Evolutionary conservation across 305 asterid species (phyloP).

Genomic region (Solanum chacoense): DNA sequence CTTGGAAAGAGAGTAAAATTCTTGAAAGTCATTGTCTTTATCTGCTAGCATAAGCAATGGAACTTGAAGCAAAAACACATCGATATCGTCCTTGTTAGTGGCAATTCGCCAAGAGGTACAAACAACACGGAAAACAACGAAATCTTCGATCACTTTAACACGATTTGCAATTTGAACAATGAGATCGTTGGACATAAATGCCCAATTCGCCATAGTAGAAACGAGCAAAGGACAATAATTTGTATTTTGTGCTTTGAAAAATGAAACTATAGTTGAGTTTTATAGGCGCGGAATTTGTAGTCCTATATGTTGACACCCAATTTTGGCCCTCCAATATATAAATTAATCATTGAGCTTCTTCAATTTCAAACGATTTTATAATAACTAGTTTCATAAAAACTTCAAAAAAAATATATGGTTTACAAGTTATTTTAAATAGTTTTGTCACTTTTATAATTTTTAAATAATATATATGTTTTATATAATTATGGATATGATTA

Average conservation of each 20-base stretch:
- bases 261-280: not conserved
- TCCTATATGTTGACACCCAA: too few relatives aligned
- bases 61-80: not conserved
- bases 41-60: not conserved
- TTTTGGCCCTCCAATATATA: too few relatives aligned
- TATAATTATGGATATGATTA: too few relatives aligned
- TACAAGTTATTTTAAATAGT: too few relatives aligned
- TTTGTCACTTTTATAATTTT: too few relatives aligned
- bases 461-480: too few relatives aligned
- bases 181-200: not conserved
- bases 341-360: too few relatives aligned
- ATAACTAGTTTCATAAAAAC: too few relatives aligned
- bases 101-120: not conserved
- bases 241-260: accelerated
- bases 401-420: too few relatives aligned
- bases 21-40: not conserved
- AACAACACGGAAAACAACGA: not conserved
- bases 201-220: not conserved
- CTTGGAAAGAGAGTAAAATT: not conserved
- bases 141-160: not conserved
- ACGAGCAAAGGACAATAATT: not conserved
- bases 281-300: not conserved
- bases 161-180: not conserved
- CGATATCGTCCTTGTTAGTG: not conserved
- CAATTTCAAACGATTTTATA: too few relatives aligned